A percentile compares a stretch with the other conserved stretches of the same genome.
These are phyloP conservation scores for Apophysomyces sp. DNA, from an alignment of 371 early-diverging fungal genomes.

Conservation along the genomic window DNA sequence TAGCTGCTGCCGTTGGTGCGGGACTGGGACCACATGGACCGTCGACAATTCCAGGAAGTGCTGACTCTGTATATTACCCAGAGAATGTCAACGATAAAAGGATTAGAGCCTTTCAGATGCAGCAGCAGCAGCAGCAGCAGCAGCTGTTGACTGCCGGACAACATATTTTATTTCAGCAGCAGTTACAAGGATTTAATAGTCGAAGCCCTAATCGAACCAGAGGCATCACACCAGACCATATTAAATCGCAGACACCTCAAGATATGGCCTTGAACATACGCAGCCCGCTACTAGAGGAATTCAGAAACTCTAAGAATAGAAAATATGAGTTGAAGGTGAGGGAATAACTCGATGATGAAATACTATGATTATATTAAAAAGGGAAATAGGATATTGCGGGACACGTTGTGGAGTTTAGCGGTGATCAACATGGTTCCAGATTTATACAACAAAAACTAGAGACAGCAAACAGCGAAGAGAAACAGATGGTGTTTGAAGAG, in stretches of 20 bases:
- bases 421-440: conserved; percentile 99
- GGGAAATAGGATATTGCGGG: conserved; percentile 78
- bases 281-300: conserved; percentile 89
- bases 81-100: conserved; percentile 45
- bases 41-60: conserved; percentile 30
- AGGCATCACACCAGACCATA: conserved; percentile 1
- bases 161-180: conserved; percentile 54
- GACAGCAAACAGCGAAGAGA: conserved; percentile 89
- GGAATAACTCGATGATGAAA: background rate
- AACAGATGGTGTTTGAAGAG: conserved; percentile 96
- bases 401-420: conserved; percentile 97
- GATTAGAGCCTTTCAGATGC: conserved; percentile 53
- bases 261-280: conserved; percentile 59
- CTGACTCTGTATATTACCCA: conserved; percentile 22
- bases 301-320: conserved; percentile 89
- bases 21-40: conserved; percentile 27
- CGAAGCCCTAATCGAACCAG: background rate
- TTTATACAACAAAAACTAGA: conserved; percentile 99
- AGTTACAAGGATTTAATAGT: conserved; percentile 36
- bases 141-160: conserved; percentile 50
- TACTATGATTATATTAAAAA: background rate
- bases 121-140: conserved; percentile 58
- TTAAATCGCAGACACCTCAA: conserved; percentile 15
- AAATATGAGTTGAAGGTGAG: conserved; percentile 85
- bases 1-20: conserved; percentile 3